Percentiles rank a stretch among this genome's conserved stretches.
Conservation (phyloP, 2,329 filamentous ascomycete genomes). For the Ascochyta viciae-villosae region DNA sequence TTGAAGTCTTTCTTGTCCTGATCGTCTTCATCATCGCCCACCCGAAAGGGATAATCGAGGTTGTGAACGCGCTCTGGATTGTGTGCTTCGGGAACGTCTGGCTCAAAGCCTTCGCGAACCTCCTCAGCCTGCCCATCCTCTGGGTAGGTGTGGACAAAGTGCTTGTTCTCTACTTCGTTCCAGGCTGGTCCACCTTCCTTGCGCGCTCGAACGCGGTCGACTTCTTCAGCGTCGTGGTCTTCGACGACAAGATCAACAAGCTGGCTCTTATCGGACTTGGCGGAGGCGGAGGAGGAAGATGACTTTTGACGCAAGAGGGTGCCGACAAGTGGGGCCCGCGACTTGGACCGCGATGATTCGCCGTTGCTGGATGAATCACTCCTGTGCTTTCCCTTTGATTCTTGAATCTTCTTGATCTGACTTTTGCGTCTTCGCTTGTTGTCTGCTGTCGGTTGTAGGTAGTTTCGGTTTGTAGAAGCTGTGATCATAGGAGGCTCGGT, state of each 20-base stretch:
- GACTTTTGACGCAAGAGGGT: conserved; percentile 57
- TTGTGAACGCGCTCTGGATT: conserved; percentile 55
- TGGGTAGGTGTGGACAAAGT: conserved; percentile 61
- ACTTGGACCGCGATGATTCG: conserved; percentile 43
- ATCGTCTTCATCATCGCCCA: conserved; percentile 49
- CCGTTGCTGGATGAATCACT: conserved; percentile 47
- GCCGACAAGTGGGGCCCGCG: conserved; percentile 43
- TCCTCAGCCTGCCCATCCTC: conserved; percentile 57
- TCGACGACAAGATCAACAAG: conserved; percentile 73
- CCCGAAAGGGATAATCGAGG: conserved; percentile 52
- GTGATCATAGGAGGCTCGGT: conserved; percentile 61
- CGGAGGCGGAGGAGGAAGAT: conserved; percentile 53
- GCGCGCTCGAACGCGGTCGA: conserved; percentile 66
- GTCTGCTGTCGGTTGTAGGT: conserved; percentile 61
- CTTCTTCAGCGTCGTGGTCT: conserved; percentile 67
- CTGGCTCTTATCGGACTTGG: conserved; percentile 65
- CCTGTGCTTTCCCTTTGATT: conserved; percentile 55
- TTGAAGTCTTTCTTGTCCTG: conserved; percentile 43
- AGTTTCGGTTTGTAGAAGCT: conserved; percentile 61
- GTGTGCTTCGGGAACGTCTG: conserved; percentile 53
- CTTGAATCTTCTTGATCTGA: conserved; percentile 54
- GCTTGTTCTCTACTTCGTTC: conserved; percentile 63
- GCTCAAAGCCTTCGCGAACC: conserved; percentile 63
- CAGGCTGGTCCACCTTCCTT: conserved; percentile 68
- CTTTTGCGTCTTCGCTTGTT: conserved; percentile 57